Percentiles rank a stretch among this genome's conserved stretches.
These are phyloP conservation scores for Colletotrichum scovillei DNA, from an alignment of 2,329 filamentous ascomycete genomes.

Conservation along the genomic window DNA sequence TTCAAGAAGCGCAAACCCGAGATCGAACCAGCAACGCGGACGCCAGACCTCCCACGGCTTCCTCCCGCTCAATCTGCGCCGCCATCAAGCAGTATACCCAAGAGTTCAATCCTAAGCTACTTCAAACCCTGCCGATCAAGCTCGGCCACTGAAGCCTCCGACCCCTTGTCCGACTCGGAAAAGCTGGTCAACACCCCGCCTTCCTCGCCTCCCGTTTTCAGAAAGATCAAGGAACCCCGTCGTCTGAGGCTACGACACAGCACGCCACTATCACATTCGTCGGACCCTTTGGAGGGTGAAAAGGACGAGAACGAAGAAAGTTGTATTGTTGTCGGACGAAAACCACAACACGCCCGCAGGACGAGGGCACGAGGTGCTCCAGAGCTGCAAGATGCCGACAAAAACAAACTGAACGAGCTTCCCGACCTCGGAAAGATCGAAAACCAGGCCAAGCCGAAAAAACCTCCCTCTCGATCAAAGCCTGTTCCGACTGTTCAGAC, in stretches of 20 bases:
- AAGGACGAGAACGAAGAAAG: neutral
- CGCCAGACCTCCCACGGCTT: neutral
- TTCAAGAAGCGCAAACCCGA: conserved; percentile 39
- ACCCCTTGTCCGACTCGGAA: conserved; percentile 21
- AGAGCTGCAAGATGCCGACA: neutral
- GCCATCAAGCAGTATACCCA: conserved; percentile 38
- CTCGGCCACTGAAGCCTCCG: conserved; percentile 17
- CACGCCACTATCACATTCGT: conserved; percentile 5
- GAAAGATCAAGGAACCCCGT: conserved; percentile 32
- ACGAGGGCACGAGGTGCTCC: neutral
- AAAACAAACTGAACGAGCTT: neutral
- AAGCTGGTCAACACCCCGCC: conserved; percentile 39
- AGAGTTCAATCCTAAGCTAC: conserved; percentile 53
- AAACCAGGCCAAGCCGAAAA: conserved; percentile 7
- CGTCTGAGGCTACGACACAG: conserved; percentile 33
- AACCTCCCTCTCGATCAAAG: conserved; percentile 28
- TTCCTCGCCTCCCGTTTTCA: conserved; percentile 36
- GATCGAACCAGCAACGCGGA: conserved; percentile 13
- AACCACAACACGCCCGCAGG: neutral
- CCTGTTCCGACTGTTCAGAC: conserved; percentile 49
- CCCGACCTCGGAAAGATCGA: neutral
- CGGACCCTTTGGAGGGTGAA: neutral
- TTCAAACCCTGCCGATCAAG: conserved; percentile 47
- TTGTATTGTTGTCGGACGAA: neutral
- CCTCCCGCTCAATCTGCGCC: neutral